Evolutionary conservation across 345 rosid genomes (phyloP).

Genomic region (Raphanus raphanistrum): DNA sequence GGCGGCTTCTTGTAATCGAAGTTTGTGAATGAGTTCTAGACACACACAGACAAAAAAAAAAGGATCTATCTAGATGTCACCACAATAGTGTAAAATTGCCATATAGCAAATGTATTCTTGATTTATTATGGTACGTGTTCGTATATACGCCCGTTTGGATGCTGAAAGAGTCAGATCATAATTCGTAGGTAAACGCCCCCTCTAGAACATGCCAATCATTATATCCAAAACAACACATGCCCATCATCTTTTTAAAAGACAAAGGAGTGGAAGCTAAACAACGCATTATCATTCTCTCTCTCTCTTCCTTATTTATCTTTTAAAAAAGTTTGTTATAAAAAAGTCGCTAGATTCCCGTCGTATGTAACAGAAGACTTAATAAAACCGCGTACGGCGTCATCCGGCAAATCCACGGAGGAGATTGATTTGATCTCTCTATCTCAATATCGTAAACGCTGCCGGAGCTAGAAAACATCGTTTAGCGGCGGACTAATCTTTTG

Average conservation of each 20-base stretch:
- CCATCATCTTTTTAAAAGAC: not conserved
- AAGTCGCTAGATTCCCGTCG: constrained; percentile 14
- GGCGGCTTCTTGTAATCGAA: no score
- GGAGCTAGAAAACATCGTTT: not conserved
- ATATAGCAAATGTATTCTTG: not conserved
- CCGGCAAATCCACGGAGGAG: constrained; percentile 32
- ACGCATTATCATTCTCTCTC: not conserved
- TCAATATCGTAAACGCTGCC: constrained; percentile 11
- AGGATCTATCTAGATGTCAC: not conserved
- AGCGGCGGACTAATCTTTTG: not conserved
- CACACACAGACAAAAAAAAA: no score
- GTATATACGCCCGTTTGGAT: constrained; percentile 3
- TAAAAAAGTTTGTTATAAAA: not conserved
- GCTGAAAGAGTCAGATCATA: constrained; percentile 12
- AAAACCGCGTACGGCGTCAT: constrained; percentile 23
- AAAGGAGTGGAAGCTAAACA: constrained; percentile 1
- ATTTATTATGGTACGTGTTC: not conserved
- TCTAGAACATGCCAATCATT: constrained; percentile 2
- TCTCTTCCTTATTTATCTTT: not conserved
- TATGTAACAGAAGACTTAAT: constrained; percentile 2
- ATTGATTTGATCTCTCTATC: not conserved
- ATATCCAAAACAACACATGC: not conserved
- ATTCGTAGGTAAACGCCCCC: not conserved
- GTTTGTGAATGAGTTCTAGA: no score
- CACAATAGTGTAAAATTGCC: not conserved